phyloP scores from a whole-genome alignment of 768 basidiomycete genomes.

The Russula abietina region DNA sequence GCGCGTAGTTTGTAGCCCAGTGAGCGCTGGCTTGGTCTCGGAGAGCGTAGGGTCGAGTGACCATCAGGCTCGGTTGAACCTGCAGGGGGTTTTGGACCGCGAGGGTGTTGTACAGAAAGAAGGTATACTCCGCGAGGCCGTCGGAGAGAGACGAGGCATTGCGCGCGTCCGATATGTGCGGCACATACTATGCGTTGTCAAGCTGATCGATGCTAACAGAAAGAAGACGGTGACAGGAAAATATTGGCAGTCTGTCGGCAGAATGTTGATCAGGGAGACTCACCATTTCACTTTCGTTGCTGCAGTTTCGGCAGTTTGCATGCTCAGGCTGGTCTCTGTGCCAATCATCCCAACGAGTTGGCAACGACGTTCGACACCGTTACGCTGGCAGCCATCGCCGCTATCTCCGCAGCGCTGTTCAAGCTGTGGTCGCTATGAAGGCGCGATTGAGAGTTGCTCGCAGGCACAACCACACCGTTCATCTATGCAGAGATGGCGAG shows the following conservation, averaged over 20 bases:
- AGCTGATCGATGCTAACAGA: slow-evolving; percentile 84
- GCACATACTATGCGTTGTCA: slow-evolving; percentile 94
- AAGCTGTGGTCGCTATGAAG: slow-evolving; percentile 54
- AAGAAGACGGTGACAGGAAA: background rate
- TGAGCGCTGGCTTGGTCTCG: slow-evolving; percentile 50
- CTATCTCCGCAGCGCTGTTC: slow-evolving; percentile 71
- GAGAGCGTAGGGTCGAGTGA: slow-evolving; percentile 61
- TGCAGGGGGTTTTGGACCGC: slow-evolving; percentile 52
- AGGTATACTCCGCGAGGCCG: slow-evolving; percentile 76
- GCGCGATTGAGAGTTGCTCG: slow-evolving; percentile 33
- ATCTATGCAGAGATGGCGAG: slow-evolving; percentile 78
- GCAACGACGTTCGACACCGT: slow-evolving; percentile 80
- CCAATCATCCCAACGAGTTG: slow-evolving; percentile 76
- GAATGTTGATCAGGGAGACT: slow-evolving; percentile 25
- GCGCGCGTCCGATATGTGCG: slow-evolving; percentile 88
- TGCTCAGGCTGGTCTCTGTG: slow-evolving; percentile 59
- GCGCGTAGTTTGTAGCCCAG: slow-evolving; percentile 56
- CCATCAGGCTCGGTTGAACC: slow-evolving; percentile 58
- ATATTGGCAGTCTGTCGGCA: background rate
- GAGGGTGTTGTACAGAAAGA: no score
- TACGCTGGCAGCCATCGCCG: slow-evolving; percentile 74
- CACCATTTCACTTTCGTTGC: slow-evolving; percentile 91
- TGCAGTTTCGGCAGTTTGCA: slow-evolving; percentile 62
- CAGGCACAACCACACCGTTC: slow-evolving; percentile 64
- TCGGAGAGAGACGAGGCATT: slow-evolving; percentile 82